Evolutionary conservation across 345 rosid genomes (phyloP).

Genomic region (Microcos paniculata): DNA sequence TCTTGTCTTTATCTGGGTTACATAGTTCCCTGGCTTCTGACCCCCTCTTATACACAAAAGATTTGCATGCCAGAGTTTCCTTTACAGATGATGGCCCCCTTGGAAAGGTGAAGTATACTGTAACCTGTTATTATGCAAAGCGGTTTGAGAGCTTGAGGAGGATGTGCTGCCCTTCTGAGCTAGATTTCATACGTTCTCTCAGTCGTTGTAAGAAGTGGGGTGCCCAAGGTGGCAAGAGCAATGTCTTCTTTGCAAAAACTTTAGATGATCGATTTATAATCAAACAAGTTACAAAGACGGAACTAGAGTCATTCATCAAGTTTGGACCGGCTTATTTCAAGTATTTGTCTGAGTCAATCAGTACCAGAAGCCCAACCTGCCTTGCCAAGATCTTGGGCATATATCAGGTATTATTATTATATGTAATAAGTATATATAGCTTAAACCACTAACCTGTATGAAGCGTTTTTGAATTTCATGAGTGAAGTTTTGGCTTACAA

Average conservation of each 20-base stretch:
- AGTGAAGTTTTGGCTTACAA: conserved; percentile 18
- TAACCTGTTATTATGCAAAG: conserved; percentile 88
- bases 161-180: conserved; percentile 84
- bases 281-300: conserved; percentile 96
- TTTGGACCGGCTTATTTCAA: conserved; percentile 86
- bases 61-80: conserved; percentile 72
- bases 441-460: background rate
- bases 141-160: conserved; percentile 83
- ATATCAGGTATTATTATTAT: conserved; percentile 68
- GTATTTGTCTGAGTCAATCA: conserved; percentile 75
- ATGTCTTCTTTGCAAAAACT: conserved; percentile 94
- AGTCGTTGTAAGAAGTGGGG: conserved; percentile 99
- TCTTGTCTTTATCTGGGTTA: conserved; percentile 31
- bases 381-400: conserved; percentile 94
- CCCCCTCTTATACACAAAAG: conserved; percentile 54
- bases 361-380: conserved; percentile 80
- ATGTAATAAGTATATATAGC: background rate
- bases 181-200: conserved; percentile 82
- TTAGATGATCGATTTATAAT: conserved; percentile 94
- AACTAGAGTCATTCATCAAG: conserved; percentile 90
- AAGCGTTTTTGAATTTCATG: background rate
- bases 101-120: conserved; percentile 75
- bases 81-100: conserved; percentile 69
- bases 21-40: conserved; percentile 51
- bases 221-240: conserved; percentile 99